Evolutionary conservation across 257 asterid genomes (phyloP), one percentile per base, ranked within the genome.

Genomic region (Rauvolfia tetraphylla): DNA sequence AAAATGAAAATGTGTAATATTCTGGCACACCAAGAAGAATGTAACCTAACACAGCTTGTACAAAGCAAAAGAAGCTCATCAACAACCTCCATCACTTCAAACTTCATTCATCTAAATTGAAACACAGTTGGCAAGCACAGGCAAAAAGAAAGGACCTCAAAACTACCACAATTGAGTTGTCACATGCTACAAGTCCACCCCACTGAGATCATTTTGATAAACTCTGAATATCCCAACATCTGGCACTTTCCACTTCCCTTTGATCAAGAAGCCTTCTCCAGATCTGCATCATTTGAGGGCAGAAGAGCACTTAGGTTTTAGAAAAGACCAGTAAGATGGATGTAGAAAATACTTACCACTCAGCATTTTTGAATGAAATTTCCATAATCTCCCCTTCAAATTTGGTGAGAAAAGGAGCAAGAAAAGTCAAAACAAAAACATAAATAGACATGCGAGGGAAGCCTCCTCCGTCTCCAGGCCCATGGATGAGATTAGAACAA

Each of bases 261-360:
- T 72, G 76, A 85, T 87, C 87, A 89, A 77, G 87, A 79, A 75
- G 84, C 74, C 86, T 87, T 90, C 81, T 86, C 91, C 82, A 63
- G 29, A 80, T 83, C 96, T 89, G 90, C 87, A 80, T 65, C 72
- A 67, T 22, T 36, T 2, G 71, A 20, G 20, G 12, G 29, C 31
- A 20, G 1, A 67, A 67, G n/a, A 38, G 29, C 29, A 65, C 31
- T 38, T 36, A 67, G 72, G n/a, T 22, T 22, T 13, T 29, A 61
- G 0, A 3, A 27, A 53, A 61, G 39, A 61, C 22, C 68, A 29
- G 23, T 61, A 61, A 13, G 41, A 61, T 12, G 22, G 41, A 61
- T 5, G 29, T 18, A 65, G 17, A 36, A 18, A 65, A 41, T 41
- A 41, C 6, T 41, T 36, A 8, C 11, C 34, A 22, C 34, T 34